phyloP scores from a whole-genome alignment of 441 rosid genomes.

The Kokia cookei region DNA sequence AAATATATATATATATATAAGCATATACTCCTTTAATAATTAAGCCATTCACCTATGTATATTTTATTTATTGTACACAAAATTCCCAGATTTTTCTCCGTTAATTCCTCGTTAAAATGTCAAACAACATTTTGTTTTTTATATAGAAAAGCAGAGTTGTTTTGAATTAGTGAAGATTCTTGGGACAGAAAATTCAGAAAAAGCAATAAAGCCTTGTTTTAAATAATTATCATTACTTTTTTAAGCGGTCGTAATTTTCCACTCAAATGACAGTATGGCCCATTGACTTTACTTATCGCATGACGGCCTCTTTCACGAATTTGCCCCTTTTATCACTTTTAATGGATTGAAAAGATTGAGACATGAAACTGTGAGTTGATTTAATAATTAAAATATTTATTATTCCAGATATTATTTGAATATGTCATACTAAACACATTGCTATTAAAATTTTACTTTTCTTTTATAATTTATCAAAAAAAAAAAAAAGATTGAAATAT shows the following conservation, averaged over 20 bases:
- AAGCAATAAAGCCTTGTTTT: neutral
- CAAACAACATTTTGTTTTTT: neutral
- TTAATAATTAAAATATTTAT: too few relatives aligned
- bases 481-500: too few relatives aligned
- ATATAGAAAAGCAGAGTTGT: neutral
- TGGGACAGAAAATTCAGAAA: neutral
- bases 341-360: neutral
- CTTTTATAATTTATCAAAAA: too few relatives aligned
- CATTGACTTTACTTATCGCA: slow-evolving; percentile 20
- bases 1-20: too few relatives aligned
- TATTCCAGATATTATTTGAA: too few relatives aligned
- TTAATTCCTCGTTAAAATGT: neutral
- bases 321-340: neutral
- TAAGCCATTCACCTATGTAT: neutral
- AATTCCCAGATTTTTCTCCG: neutral
- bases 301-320: slow-evolving; percentile 14
- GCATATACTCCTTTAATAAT: neutral
- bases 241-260: neutral
- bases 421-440: too few relatives aligned
- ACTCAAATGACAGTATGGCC: neutral
- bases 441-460: too few relatives aligned
- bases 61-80: neutral
- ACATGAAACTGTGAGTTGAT: too few relatives aligned
- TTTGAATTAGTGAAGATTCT: neutral
- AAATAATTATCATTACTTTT: neutral